Evolutionary conservation across 805 yeast species (phyloP).

Genomic region (Blastobotrys muscicola): DNA sequence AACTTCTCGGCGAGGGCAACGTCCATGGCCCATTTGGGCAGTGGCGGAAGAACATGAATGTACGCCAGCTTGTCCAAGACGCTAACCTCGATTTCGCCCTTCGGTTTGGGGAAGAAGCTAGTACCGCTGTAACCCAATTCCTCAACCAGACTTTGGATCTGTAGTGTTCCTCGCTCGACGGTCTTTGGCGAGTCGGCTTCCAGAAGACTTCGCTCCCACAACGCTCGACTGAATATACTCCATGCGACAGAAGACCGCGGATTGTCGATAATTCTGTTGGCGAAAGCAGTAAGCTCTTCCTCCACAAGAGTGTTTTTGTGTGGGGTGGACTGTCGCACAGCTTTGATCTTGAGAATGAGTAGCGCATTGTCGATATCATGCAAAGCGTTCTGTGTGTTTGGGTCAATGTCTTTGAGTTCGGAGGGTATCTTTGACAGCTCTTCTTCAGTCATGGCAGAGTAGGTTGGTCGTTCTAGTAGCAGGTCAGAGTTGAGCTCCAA

Average conservation of each 20-base stretch:
- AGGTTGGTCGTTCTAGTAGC: slow-evolving; percentile 64
- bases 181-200: slow-evolving; percentile 78
- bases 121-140: slow-evolving; percentile 65
- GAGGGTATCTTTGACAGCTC: slow-evolving; percentile 24
- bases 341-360: slow-evolving; percentile 55
- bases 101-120: slow-evolving; percentile 31
- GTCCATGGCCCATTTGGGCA: slow-evolving; percentile 84
- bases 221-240: slow-evolving; percentile 66
- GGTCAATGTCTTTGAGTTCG: slow-evolving; percentile 42
- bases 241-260: slow-evolving; percentile 48
- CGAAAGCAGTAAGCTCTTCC: slow-evolving; percentile 74
- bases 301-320: slow-evolving; percentile 59
- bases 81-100: slow-evolving; percentile 24
- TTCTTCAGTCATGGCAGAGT: slow-evolving; percentile 41
- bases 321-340: slow-evolving; percentile 63
- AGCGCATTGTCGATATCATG: slow-evolving; percentile 66
- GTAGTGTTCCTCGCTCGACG: slow-evolving; percentile 87
- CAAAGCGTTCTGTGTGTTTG: slow-evolving; percentile 71
- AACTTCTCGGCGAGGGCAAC: slow-evolving; percentile 73
- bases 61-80: slow-evolving; percentile 52
- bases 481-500: slow-evolving; percentile 65
- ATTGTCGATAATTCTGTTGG: slow-evolving; percentile 56
- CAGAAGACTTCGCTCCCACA: slow-evolving; percentile 83
- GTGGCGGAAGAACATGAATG: slow-evolving; percentile 62
- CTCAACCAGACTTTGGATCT: slow-evolving; percentile 84